A percentile compares a stretch with the other conserved stretches of the same genome.
These are phyloP conservation scores for Achaetomiella virescens DNA, from an alignment of 495 filamentous ascomycete species.

Conservation along the genomic window DNA sequence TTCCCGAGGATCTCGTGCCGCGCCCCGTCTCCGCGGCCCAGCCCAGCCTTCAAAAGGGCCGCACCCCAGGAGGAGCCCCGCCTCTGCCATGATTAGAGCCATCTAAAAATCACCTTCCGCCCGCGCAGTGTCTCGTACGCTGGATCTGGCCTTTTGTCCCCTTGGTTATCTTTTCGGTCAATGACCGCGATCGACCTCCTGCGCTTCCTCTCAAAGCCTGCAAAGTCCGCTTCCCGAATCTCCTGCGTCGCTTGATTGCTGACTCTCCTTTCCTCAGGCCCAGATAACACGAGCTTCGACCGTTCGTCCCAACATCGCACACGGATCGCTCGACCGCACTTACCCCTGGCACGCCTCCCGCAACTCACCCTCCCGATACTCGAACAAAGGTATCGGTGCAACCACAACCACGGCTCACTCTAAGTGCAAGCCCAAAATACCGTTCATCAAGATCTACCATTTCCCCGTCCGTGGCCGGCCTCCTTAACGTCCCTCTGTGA, in stretches of 20 bases:
- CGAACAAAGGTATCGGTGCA: conserved; percentile 75
- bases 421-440: conserved; percentile 69
- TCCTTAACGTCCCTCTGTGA: conserved; percentile 71
- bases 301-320: neutral
- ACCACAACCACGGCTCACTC: conserved; percentile 60
- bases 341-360: conserved; percentile 5
- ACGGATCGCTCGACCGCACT: conserved; percentile 1
- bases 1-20: neutral
- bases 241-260: neutral
- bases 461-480: conserved; percentile 76
- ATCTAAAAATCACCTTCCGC: neutral
- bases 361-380: conserved; percentile 59
- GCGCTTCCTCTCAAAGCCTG: conserved; percentile 91
- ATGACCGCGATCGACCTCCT: conserved; percentile 93
- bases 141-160: neutral
- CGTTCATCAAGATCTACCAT: conserved; percentile 72
- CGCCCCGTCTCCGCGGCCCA: neutral
- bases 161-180: neutral
- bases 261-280: conserved; percentile 52
- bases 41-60: neutral
- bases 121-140: neutral
- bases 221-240: conserved; percentile 56
- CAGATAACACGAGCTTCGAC: conserved; percentile 67
- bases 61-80: neutral
- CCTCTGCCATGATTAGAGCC: conserved; percentile 1